Base-by-base conservation (phyloP, 106 monocot species). In the Allium sativum region DNA sequence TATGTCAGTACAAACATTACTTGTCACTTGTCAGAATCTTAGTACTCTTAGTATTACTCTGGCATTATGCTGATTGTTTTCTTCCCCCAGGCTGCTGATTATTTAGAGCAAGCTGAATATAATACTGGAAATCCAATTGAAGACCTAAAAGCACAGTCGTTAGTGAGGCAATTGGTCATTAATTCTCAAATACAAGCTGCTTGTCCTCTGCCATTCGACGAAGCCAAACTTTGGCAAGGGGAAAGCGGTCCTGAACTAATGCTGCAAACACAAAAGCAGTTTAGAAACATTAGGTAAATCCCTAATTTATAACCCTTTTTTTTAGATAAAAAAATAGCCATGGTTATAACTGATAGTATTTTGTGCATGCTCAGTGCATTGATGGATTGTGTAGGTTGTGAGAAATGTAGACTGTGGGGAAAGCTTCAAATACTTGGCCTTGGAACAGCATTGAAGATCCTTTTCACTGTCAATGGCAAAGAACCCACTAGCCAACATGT, bases 311-410 rank as follows among this genome's bases (percentile, higher is more conserved):
- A 19, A 43, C 20, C n/a, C 44, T 60, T 55, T 11, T 53, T 12
- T 10, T 71, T 3, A 9, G 20, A 42, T 9, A 22, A n/a, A 48
- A 55, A 31, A 48, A 15, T 40, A 65, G 20, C 14, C 45, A 40
- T 41, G 12, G 14, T 47, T 46, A 12, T 19, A 62, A 55, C 69
- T 61, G 14, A 56, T 20, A 12, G 31, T 31, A 3, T 31, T 31
- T 18, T 54, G 56, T 5, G 18, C 59, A 48, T 65, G 44, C 70
- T 51, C 67, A 96, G 96, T 66, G 87, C 96, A 10, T 70, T 96
- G 69, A 96, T 96, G 87, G 96, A 96, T 65, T 96, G 96, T 73
- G 80, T 96, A 71, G 96, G 90, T 59, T 96, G 96, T 67, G 96
- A 96, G 71, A 96, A 96, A 73, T 96, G 96, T 47, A 84, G 91